Evolutionary conservation across 2,329 filamentous ascomycete species (phyloP).

Genomic region (Hysterium pulicare): DNA sequence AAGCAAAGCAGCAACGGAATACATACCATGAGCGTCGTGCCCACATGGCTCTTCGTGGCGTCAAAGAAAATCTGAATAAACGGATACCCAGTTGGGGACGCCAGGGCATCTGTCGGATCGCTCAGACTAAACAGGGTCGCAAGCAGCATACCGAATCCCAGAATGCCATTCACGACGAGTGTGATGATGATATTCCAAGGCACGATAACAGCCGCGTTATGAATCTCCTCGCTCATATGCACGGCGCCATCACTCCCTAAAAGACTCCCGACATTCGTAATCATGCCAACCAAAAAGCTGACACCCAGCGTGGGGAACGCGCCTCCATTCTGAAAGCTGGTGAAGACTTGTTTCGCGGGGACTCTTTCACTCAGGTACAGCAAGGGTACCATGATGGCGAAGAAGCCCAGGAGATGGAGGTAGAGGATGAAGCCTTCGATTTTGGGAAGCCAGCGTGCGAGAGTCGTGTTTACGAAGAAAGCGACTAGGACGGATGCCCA

Average conservation of each 20-base stretch:
- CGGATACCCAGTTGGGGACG: conserved; percentile 28
- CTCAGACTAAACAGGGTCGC: conserved; percentile 41
- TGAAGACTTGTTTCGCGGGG: conserved; percentile 42
- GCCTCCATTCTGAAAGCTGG: conserved; percentile 47
- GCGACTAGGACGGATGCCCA: conserved; percentile 44
- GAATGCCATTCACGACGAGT: conserved; percentile 39
- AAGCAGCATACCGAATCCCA: conserved; percentile 41
- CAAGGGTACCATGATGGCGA: conserved; percentile 47
- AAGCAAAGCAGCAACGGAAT: conserved; percentile 41
- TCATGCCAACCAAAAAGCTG: conserved; percentile 41
- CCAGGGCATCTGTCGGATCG: conserved; percentile 19
- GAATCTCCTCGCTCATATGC: conserved; percentile 24
- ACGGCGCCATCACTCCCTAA: conserved; percentile 35
- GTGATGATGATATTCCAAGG: conserved; percentile 45
- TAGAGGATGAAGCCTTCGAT: conserved; percentile 50
- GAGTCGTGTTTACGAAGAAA: conserved; percentile 46
- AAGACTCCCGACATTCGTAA: background rate
- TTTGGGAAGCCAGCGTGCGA: conserved; percentile 45
- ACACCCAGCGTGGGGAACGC: conserved; percentile 44
- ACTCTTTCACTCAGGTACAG: conserved; percentile 22
- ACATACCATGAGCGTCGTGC: conserved; percentile 49
- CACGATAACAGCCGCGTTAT: conserved; percentile 31
- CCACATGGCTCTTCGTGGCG: conserved; percentile 29
- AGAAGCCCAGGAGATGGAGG: conserved; percentile 52
- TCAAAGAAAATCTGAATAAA: conserved; percentile 52